Conservation (phyloP, 345 rosid species). For the Lumnitzera littorea region DNA sequence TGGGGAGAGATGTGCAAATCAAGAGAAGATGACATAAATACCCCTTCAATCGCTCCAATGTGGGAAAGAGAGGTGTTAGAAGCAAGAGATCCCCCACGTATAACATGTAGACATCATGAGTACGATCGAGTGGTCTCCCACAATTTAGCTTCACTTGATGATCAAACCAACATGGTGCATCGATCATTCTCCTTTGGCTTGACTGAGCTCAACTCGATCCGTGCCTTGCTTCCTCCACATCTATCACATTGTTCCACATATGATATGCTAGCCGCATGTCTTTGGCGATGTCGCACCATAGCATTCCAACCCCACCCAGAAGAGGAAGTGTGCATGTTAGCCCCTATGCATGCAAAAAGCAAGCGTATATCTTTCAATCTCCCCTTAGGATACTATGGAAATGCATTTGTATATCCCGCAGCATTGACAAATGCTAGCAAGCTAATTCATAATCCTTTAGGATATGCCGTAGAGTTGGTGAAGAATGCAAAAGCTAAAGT, state of each 20-base stretch:
- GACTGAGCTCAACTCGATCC: not conserved
- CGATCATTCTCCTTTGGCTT: slow-evolving; percentile 9
- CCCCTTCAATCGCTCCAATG: not conserved
- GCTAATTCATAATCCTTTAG: slow-evolving; percentile 7
- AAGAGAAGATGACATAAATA: not conserved
- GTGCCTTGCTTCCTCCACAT: not conserved
- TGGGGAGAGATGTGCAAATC: not conserved
- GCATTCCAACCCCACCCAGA: slow-evolving; percentile 7
- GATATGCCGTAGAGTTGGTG: slow-evolving; percentile 10
- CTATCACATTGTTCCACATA: slow-evolving; percentile 2
- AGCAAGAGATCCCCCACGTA: slow-evolving; percentile 8
- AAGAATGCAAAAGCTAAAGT: slow-evolving; percentile 9
- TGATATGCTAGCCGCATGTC: slow-evolving; percentile 12
- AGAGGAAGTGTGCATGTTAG: slow-evolving; percentile 7
- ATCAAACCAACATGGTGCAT: not conserved
- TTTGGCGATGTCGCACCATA: slow-evolving; percentile 15
- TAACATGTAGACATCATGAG: slow-evolving; percentile 2
- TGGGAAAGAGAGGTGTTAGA: slow-evolving; percentile 11
- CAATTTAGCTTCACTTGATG: no score
- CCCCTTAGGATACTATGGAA: slow-evolving; percentile 15
- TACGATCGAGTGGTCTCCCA: no score
- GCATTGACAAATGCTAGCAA: slow-evolving; percentile 9
- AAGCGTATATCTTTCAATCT: slow-evolving; percentile 1
- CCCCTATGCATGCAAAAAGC: slow-evolving; percentile 3
- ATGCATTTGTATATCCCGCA: slow-evolving; percentile 9